Percentiles rank a stretch among this genome's conserved stretches.
Evolutionary conservation across 805 yeast species (phyloP).

Genomic region (Starmerella khaoyaiensis): DNA sequence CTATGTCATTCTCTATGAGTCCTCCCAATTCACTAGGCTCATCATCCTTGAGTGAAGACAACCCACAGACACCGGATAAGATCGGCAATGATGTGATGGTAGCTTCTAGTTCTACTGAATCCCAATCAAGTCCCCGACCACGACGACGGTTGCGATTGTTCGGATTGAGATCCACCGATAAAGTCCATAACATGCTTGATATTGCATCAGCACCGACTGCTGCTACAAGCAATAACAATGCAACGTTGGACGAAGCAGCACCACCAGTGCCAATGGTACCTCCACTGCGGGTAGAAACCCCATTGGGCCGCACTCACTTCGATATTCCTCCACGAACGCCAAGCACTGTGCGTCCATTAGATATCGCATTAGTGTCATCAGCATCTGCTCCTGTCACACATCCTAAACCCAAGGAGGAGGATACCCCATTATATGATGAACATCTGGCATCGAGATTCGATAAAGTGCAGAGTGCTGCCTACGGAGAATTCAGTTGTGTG

Average conservation of each 20-base stretch:
- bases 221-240: not conserved
- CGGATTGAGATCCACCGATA: slow-evolving; percentile 1
- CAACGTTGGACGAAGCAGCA: not conserved
- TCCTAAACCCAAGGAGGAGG: not conserved
- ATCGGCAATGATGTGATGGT: not conserved
- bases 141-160: slow-evolving; percentile 9
- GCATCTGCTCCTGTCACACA: no score
- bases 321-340: slow-evolving; percentile 7
- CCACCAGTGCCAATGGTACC: slow-evolving; percentile 6
- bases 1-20: slow-evolving; percentile 13
- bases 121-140: slow-evolving; percentile 13
- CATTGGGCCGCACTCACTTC: slow-evolving; percentile 4
- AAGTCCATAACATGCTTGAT: not conserved
- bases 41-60: slow-evolving; percentile 5
- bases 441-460: slow-evolving; percentile 40
- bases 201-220: not conserved
- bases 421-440: slow-evolving; percentile 11
- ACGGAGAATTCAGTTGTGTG: slow-evolving; percentile 84
- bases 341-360: no score
- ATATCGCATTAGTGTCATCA: no score
- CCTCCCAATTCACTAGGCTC: slow-evolving; percentile 9
- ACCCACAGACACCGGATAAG: slow-evolving; percentile 11
- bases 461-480: slow-evolving; percentile 58
- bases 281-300: slow-evolving; percentile 13
- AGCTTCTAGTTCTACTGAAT: slow-evolving; percentile 5